phyloP scores from a whole-genome alignment of 352 stramenopile genomes.

The Phytophthora citrophthora region DNA sequence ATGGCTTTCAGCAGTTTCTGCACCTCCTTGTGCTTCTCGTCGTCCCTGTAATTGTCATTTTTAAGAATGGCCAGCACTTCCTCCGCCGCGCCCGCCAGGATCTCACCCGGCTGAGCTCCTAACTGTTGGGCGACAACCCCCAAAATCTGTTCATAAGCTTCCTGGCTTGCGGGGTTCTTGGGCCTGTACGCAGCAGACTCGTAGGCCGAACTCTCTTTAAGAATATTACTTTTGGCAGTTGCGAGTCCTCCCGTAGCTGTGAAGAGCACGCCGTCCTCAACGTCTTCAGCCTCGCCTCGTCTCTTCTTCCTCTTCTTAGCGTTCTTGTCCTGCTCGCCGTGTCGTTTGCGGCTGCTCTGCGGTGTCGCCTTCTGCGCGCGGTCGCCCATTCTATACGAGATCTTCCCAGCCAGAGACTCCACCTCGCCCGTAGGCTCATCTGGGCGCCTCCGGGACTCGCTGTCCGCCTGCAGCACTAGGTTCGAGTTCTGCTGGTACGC shows the following conservation, averaged over 20 bases:
- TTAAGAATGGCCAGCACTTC: conserved; percentile 94
- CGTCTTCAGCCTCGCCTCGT: conserved; percentile 37
- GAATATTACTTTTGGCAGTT: conserved; percentile 56
- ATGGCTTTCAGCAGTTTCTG: conserved; percentile 90
- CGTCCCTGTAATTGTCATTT: conserved; percentile 87
- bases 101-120: conserved; percentile 91
- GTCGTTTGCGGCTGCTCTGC: conserved; percentile 45
- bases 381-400: conserved; percentile 88
- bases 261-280: conserved; percentile 51
- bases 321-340: conserved; percentile 9
- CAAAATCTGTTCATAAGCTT: conserved; percentile 92
- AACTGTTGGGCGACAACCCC: conserved; percentile 74
- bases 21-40: conserved; percentile 84
- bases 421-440: conserved; percentile 90
- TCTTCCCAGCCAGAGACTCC: conserved; percentile 80
- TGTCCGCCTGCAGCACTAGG: conserved; percentile 93
- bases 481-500: conserved; percentile 95
- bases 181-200: conserved; percentile 88
- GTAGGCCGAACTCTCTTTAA: conserved; percentile 76
- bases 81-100: conserved; percentile 91
- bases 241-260: conserved; percentile 57
- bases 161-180: conserved; percentile 84
- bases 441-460: conserved; percentile 74
- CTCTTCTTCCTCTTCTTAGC: conserved; percentile 62
- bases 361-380: conserved; percentile 71